Conservation (phyloP, 78 protist species). For the Chrysochromulina parva region DNA sequence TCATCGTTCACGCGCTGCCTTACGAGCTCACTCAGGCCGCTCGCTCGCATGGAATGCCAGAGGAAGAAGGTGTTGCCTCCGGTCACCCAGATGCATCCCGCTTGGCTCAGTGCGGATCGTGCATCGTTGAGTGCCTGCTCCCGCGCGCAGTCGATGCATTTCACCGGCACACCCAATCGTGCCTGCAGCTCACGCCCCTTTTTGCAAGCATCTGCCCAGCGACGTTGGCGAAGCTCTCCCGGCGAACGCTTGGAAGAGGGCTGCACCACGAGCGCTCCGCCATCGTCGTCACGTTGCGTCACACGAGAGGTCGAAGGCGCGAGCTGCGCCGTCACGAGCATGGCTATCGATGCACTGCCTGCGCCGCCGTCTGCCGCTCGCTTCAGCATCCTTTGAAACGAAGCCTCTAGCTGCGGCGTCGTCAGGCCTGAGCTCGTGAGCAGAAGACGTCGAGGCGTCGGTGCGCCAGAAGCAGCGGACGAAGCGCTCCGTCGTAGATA, state of each 20-base stretch:
- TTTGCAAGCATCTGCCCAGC: not conserved
- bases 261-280: too few relatives aligned
- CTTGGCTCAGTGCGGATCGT: not conserved
- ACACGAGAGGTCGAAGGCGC: not conserved
- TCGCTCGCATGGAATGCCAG: not conserved
- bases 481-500: too few relatives aligned
- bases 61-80: not conserved
- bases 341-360: not conserved
- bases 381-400: too few relatives aligned
- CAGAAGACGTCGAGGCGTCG: too few relatives aligned
- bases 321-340: not conserved
- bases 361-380: not conserved
- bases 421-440: too few relatives aligned
- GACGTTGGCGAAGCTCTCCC: not conserved
- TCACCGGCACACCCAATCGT: not conserved
- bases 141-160: not conserved
- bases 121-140: not conserved
- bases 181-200: too few relatives aligned
- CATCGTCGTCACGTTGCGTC: too few relatives aligned
- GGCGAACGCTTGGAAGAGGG: not conserved
- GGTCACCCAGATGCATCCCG: not conserved
- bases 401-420: too few relatives aligned
- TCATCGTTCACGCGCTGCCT: not conserved
- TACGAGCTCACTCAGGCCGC: not conserved
- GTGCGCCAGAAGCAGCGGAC: too few relatives aligned